Base-by-base conservation (phyloP, 306 rosid genomes). In the Hylodesmum podocarpum region DNA sequence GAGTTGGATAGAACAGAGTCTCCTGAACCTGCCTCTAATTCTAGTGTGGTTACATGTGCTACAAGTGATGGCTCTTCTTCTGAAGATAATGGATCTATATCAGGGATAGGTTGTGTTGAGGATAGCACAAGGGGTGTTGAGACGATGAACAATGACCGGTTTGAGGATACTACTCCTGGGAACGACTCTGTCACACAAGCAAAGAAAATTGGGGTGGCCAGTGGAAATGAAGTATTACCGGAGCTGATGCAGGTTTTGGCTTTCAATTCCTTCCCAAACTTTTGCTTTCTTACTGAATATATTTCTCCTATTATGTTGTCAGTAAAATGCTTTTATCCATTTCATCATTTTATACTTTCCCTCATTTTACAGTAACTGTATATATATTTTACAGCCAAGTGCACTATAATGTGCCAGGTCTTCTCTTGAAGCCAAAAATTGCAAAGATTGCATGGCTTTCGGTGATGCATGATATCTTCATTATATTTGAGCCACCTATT, bases 181-280 rank as follows among this genome's bases (percentile, higher is more conserved):
- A 76, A 72, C 36, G 84, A 70, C 46, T 86, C 87, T 6, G 74
- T 70, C 11, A 51, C 58, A 8, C 80, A 70, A 19, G 62, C 33
- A 15, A 86, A 66, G 16, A 86, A 66, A 73, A 83, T 64, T 65
- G 62, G 39, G 15, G 27, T 62, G 65, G 41, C 83, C 7, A 57
- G 62, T 62, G 84, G 80, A 64, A 72, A 79, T 46, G 80, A 73
- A 63, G 84, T 62, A 16, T 78, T 49, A 6, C 88, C 50, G 61
- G 69, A 78, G 78, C 81, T 81, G 70, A 75, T 72, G 73, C 89
- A 93, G 98, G 98, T 91, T 89, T 84, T 84, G 81, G 73, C 78
- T 86, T 88, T 83, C 84, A 81, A 79, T 81, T 86, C 61, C 80
- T 75, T 67, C 59, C 65, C 25, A 9, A 46, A 25, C 37, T 63